A percentile compares a stretch with the other conserved stretches of the same genome.
Conservation (phyloP, 768 basidiomycete species). For the Sarcomyxa edulis region DNA sequence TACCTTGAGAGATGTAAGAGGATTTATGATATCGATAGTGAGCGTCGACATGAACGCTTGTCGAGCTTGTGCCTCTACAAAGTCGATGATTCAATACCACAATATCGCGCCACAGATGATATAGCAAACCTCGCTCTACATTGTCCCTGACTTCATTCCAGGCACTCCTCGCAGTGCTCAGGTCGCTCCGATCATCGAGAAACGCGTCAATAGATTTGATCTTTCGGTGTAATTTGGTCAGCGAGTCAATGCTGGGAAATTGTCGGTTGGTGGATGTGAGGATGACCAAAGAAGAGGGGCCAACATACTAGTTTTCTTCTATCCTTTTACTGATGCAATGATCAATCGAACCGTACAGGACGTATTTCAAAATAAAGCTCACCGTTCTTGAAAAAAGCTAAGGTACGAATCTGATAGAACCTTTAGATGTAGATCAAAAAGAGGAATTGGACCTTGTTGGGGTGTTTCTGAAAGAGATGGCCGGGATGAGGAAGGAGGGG, state of each 20-base stretch:
- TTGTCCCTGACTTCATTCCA: constrained; percentile 88
- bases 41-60: constrained; percentile 75
- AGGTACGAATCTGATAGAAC: constrained; percentile 74
- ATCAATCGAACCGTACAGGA: constrained; percentile 8
- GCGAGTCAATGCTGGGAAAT: constrained; percentile 58
- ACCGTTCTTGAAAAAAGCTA: constrained; percentile 85
- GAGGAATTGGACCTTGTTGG: constrained; percentile 54
- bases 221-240: constrained; percentile 69
- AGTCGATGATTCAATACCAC: constrained; percentile 8
- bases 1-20: constrained; percentile 65
- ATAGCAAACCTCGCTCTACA: constrained; percentile 64
- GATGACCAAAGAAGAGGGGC: not conserved
- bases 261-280: constrained; percentile 1
- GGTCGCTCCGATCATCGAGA: constrained; percentile 67
- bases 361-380: constrained; percentile 14
- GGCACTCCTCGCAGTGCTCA: constrained; percentile 59
- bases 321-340: constrained; percentile 60
- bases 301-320: constrained; percentile 77
- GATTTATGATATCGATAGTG: constrained; percentile 65
- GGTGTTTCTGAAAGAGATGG: constrained; percentile 33
- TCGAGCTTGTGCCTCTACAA: constrained; percentile 73
- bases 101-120: constrained; percentile 1
- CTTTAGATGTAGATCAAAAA: constrained; percentile 70
- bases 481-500: constrained; percentile 30
- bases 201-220: constrained; percentile 63